Base-by-base conservation (phyloP, 2,329 filamentous ascomycete species). In the Esteya vermicola region DNA sequence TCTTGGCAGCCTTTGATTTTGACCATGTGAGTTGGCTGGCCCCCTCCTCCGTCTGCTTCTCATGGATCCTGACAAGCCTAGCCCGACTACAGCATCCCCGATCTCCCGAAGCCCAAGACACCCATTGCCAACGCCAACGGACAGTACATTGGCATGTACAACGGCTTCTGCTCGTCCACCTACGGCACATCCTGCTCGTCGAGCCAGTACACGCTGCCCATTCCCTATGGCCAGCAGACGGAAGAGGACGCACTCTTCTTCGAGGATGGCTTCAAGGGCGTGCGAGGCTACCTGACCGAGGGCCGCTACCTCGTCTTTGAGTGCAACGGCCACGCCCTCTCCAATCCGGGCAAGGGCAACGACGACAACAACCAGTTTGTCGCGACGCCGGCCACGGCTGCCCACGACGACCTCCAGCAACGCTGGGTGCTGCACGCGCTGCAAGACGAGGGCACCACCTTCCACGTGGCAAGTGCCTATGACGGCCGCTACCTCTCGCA, bases 301-400 rank as follows among this genome's bases (percentile, higher is more conserved):
- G 70, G 70, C 10, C 65, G 68, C 16, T 72, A 65, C 47, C 57
- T 74, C 13, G 63, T 65, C 5, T 65, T 73, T 40, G 68, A 70
- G 48, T 52, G 56, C 40, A 51, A 55, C 26, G 63, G 63, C n/a
- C 55, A 50, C 16, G 66, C 66, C 0, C 55, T 72, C 14, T 54
- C 54, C 8, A 62, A 60, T 39, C 41, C 50, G 4, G 51, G 52
- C 30, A 33, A 12, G 9, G 22, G 18, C 14, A 27, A 26, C n/a
- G n/a, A n/a, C n/a, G n/a, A n/a, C n/a, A 12, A 16, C 31, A 44
- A 46, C 36, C 37, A 45, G 43, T 42, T 47, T 38, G n/a, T 36
- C 50, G 25, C 55, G 42, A 34, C 46, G 44, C 18, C 44, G 23
- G 55, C 57, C 1, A 55, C 51, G 2, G 27, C 51, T 0, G 46